A percentile compares a stretch with the other conserved stretches of the same genome.
Conservation (phyloP, 2,329 filamentous ascomycete genomes). For the Diaporthe sp. region DNA sequence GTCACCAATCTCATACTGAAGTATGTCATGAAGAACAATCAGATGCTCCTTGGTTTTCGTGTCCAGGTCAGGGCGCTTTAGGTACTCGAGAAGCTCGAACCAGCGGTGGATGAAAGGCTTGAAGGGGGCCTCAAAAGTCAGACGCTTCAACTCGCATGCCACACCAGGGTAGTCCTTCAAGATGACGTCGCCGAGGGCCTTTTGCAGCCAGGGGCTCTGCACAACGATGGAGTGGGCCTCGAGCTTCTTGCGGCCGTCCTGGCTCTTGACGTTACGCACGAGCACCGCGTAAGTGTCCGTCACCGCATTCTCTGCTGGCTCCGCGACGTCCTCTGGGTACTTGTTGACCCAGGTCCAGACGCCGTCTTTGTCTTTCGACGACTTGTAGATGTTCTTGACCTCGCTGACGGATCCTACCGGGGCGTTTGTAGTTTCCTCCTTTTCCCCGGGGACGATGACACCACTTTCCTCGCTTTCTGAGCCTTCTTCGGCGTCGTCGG, state of each 20-base stretch:
- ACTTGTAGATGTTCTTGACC: constrained; percentile 54
- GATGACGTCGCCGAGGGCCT: constrained; percentile 60
- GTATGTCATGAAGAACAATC: constrained; percentile 55
- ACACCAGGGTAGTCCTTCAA: constrained; percentile 70
- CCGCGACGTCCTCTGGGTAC: constrained; percentile 63
- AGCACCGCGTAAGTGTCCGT: constrained; percentile 71
- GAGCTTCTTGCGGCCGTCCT: constrained; percentile 69
- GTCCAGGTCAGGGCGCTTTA: constrained; percentile 54
- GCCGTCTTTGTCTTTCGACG: constrained; percentile 58
- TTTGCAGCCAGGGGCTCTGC: constrained; percentile 70
- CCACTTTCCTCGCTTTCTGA: constrained; percentile 14
- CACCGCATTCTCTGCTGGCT: constrained; percentile 69
- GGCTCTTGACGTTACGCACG: constrained; percentile 66
- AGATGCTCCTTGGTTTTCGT: constrained; percentile 57
- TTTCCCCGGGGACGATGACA: neutral
- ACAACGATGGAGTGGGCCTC: constrained; percentile 71
- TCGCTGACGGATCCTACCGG: constrained; percentile 49
- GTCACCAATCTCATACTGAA: constrained; percentile 62
- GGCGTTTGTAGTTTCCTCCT: constrained; percentile 19
- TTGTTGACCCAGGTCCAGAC: constrained; percentile 66
- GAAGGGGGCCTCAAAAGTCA: constrained; percentile 71
- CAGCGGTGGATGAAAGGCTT: constrained; percentile 75
- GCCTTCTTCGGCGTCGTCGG: neutral
- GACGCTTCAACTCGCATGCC: constrained; percentile 65
- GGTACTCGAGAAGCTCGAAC: constrained; percentile 56